Base-by-base conservation (phyloP, 2,329 filamentous ascomycete species). In the Macrophomina phaseolina region DNA sequence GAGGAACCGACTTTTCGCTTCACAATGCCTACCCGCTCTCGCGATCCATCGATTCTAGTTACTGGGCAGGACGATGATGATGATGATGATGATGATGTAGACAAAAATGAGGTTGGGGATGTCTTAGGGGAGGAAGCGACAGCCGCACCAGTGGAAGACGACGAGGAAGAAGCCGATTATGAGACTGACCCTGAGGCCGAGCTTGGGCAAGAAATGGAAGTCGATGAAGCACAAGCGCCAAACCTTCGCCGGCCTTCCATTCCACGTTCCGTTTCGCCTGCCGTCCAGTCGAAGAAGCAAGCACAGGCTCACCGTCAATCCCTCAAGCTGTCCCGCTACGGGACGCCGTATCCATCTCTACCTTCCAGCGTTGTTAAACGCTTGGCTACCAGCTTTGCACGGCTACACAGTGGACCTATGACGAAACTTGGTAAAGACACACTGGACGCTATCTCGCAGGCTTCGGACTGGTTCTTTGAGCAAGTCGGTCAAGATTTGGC, bases 381-480 rank as follows among this genome's bases (percentile, higher is more conserved):
- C 62, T 75, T 93, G 1, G 90, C 90, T 7, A 89, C 89, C 40
- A 90, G 86, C 1, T 92, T 93, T 73, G 86, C 90, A 23, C 88
- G 89, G 71, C 87, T 87, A 4, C 87, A 89, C 52, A 88, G 89
- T 23, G 82, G 85, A 9, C 85, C 85, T 71, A 92, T 90, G 71
- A 82, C 87, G 5, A 91, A 90, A 70, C 86, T 97, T 55, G 88
- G 85, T 67, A 88, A 90, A 53, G 91, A 95, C 62, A 89, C 91
- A 1, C 81, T 97, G 45, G 85, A 86, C 36, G 90, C 90, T 4
- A 87, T 97, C 64, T 89, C 90, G 73, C 90, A 93, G 75, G 92
- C 93, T 0, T 91, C 91, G 2, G 92, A 96, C 69, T 95, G 92
- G 90, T 97, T 93, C 78, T 97, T 97, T 76, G 92, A 96, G 79